Evolutionary conservation across 108 stramenopile species (phyloP).

Genomic region (Pelagomonas calceolata): DNA sequence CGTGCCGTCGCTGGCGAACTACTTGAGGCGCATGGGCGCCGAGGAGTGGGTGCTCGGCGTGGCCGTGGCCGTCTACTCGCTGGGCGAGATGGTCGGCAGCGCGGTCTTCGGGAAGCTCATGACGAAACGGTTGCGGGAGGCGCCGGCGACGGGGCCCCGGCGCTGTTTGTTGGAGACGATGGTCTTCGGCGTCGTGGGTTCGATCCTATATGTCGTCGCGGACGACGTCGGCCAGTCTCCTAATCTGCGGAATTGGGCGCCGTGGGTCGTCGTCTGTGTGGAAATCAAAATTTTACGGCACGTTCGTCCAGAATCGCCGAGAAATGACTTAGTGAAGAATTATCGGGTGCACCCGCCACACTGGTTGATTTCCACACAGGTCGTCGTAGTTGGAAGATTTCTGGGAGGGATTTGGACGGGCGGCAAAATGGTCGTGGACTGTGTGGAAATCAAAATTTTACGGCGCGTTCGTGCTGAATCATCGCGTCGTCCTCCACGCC

Average conservation of each 20-base stretch:
- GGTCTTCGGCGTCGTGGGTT: neutral
- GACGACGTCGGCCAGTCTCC: neutral
- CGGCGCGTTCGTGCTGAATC: too few relatives aligned
- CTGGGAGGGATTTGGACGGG: constrained; percentile 35
- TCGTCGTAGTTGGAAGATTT: constrained; percentile 10
- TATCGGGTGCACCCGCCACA: too few relatives aligned
- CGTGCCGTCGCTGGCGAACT: constrained; percentile 27
- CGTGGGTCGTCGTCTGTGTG: too few relatives aligned
- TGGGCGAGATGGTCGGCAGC: constrained; percentile 37
- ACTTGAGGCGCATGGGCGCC: constrained; percentile 24
- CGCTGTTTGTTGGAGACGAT: neutral
- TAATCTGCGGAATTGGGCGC: neutral
- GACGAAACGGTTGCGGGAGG: neutral
- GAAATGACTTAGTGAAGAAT: too few relatives aligned
- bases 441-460: too few relatives aligned
- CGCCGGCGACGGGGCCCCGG: neutral
- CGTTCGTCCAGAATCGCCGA: too few relatives aligned
- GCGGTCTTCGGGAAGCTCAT: neutral
- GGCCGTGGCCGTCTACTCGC: constrained; percentile 12
- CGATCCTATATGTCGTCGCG: neutral
- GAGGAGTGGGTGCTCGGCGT: neutral
- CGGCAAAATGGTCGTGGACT: constrained; percentile 31
- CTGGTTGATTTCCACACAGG: too few relatives aligned
- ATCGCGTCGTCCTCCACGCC: too few relatives aligned
- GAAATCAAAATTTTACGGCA: too few relatives aligned